Evolutionary conservation across 495 filamentous ascomycete genomes (phyloP).

Genomic region (Trichocladium uniseriatum): DNA sequence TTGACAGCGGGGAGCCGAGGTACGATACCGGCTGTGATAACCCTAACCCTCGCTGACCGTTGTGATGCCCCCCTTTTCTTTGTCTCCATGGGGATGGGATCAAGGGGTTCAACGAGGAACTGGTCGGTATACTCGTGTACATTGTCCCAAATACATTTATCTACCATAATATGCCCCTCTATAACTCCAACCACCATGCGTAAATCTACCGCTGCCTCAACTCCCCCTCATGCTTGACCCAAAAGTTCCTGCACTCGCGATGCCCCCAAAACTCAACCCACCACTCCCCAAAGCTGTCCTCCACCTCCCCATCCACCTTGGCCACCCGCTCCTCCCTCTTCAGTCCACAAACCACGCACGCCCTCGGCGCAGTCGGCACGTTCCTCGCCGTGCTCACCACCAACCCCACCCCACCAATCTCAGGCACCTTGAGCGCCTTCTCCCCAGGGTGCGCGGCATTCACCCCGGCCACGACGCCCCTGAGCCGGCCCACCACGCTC

Average conservation of each 20-base stretch:
- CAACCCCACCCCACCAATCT: constrained; percentile 55
- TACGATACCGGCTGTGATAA: not conserved
- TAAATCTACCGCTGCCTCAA: constrained; percentile 56
- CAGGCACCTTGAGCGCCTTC: constrained; percentile 47
- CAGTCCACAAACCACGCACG: constrained; percentile 83
- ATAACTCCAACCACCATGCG: too few species aligned
- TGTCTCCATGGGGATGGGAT: too few species aligned
- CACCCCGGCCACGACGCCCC: constrained; percentile 47
- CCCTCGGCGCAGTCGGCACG: constrained; percentile 57
- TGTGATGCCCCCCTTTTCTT: too few species aligned
- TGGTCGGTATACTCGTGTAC: too few species aligned
- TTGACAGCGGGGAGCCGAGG: constrained; percentile 3
- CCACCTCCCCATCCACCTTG: constrained; percentile 64
- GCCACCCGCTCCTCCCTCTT: constrained; percentile 74
- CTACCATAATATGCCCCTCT: too few species aligned
- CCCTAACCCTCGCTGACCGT: constrained; percentile 9
- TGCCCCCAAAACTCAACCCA: constrained; percentile 91
- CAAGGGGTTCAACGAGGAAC: too few species aligned
- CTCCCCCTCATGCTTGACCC: constrained; percentile 60
- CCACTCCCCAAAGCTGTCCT: constrained; percentile 92
- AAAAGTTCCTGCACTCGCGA: constrained; percentile 71
- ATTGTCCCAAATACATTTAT: too few species aligned
- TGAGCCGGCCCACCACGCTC: constrained; percentile 51
- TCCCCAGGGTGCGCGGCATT: constrained; percentile 30
- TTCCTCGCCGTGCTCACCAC: constrained; percentile 53